Evolutionary conservation across 331 rosid genomes (phyloP).

Genomic region (Pyracantha coccinea): DNA sequence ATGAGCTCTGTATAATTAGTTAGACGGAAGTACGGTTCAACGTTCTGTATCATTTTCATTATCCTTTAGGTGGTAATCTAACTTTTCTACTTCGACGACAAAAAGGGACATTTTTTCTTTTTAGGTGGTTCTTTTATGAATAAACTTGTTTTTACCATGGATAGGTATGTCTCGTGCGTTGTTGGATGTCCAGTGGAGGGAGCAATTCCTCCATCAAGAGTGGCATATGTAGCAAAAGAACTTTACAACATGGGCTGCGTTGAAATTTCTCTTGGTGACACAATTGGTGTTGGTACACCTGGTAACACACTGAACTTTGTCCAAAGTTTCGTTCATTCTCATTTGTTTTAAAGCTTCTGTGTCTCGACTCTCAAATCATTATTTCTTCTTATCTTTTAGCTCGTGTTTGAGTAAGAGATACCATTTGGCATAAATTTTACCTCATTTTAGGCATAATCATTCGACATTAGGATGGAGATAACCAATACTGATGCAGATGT

Average conservation of each 20-base stretch:
- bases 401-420: no score
- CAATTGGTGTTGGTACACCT: constrained; percentile 89
- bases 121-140: constrained; percentile 10
- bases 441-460: no score
- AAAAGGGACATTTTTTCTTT: not conserved
- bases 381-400: no score
- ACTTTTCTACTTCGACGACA: not conserved
- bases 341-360: no score
- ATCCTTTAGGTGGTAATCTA: not conserved
- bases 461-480: no score
- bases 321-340: not conserved
- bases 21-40: not conserved
- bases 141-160: constrained; percentile 15
- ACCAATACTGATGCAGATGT: no score
- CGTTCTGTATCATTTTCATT: not conserved
- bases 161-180: constrained; percentile 82
- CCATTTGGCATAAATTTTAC: no score
- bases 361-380: no score
- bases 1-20: not conserved
- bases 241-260: constrained; percentile 89
- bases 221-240: constrained; percentile 79
- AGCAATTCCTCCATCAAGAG: constrained; percentile 56
- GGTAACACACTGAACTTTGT: constrained; percentile 33
- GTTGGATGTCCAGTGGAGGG: constrained; percentile 94
- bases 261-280: constrained; percentile 90